Percentiles rank a stretch among this genome's conserved stretches.
phyloP scores from a whole-genome alignment of 1,284 basidiomycete species.

The Microbotryomycetes sp. region DNA sequence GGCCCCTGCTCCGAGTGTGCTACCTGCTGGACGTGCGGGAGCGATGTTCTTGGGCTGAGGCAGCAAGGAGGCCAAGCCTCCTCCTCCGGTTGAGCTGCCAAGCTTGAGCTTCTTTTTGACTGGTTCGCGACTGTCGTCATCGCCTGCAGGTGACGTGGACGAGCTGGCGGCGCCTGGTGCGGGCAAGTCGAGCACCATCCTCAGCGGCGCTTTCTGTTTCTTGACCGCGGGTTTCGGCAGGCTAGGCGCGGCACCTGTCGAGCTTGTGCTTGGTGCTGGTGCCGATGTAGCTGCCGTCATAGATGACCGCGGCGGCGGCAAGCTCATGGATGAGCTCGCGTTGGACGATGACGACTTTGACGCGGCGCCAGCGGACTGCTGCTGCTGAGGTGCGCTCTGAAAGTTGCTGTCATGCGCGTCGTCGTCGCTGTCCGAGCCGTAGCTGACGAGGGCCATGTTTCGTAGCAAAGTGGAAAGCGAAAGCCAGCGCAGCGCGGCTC shows the following conservation, averaged over 20 bases:
- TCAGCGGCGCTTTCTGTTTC: constrained; percentile 20
- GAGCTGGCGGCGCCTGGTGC: constrained; percentile 4
- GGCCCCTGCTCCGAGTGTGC: background rate
- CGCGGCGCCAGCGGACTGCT: background rate
- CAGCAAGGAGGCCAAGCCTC: constrained; percentile 25
- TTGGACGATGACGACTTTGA: background rate
- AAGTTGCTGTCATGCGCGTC: too few relatives aligned
- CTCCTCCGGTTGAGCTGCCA: constrained; percentile 4
- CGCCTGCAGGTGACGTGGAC: background rate
- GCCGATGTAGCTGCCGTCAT: background rate
- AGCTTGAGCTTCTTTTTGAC: constrained; percentile 18
- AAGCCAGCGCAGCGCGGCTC: background rate
- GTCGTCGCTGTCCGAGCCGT: constrained; percentile 16
- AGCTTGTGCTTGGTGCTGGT: background rate
- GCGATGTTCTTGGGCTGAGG: constrained; percentile 26
- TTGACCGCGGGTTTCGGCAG: background rate
- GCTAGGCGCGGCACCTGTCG: background rate
- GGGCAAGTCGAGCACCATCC: constrained; percentile 29
- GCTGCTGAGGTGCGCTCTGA: background rate
- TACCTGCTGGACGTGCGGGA: background rate
- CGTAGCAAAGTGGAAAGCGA: background rate
- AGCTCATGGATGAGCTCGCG: background rate
- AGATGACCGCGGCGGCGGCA: background rate
- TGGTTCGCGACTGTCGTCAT: constrained; percentile 4
- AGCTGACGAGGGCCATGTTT: constrained; percentile 17